These are phyloP conservation scores for Ustilago nuda DNA, from an alignment of 1,284 basidiomycete species.

Conservation along the genomic window DNA sequence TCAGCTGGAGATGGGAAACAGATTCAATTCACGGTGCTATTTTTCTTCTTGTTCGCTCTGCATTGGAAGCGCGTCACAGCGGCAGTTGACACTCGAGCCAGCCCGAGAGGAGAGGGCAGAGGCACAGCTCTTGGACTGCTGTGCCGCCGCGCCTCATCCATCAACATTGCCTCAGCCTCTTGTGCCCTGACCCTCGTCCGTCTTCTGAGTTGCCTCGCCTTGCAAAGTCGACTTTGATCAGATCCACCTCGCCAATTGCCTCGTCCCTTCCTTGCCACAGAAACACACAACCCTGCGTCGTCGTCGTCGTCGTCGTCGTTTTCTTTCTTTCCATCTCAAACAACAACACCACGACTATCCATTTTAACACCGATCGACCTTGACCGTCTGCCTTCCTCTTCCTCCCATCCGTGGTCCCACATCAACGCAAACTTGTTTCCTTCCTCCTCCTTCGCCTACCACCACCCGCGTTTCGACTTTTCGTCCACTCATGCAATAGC, in stretches of 20 bases:
- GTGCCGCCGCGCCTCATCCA: neutral
- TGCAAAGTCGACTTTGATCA: neutral
- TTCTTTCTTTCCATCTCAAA: slow-evolving; percentile 2
- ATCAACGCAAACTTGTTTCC: neutral
- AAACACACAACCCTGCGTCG: slow-evolving; percentile 6
- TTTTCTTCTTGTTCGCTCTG: neutral
- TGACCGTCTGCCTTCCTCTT: slow-evolving; percentile 35
- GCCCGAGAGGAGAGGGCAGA: neutral
- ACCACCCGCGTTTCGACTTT: neutral
- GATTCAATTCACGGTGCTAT: neutral
- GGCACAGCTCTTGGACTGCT: slow-evolving; percentile 3
- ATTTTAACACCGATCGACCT: neutral
- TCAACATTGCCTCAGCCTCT: slow-evolving; percentile 2
- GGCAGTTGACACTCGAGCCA: neutral
- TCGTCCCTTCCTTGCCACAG: neutral
- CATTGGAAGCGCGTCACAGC: neutral
- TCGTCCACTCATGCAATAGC: slow-evolving; percentile 11
- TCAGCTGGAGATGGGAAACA: neutral
- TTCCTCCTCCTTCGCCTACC: neutral
- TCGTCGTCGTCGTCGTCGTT: slow-evolving; percentile 5
- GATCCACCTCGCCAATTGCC: neutral
- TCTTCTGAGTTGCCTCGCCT: neutral
- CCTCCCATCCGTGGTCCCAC: slow-evolving; percentile 3
- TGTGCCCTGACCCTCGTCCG: neutral
- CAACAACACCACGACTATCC: slow-evolving; percentile 29